Evolutionary conservation across 2,329 filamentous ascomycete species (phyloP).

Genomic region (Neopestalotiopsis clavispora): DNA sequence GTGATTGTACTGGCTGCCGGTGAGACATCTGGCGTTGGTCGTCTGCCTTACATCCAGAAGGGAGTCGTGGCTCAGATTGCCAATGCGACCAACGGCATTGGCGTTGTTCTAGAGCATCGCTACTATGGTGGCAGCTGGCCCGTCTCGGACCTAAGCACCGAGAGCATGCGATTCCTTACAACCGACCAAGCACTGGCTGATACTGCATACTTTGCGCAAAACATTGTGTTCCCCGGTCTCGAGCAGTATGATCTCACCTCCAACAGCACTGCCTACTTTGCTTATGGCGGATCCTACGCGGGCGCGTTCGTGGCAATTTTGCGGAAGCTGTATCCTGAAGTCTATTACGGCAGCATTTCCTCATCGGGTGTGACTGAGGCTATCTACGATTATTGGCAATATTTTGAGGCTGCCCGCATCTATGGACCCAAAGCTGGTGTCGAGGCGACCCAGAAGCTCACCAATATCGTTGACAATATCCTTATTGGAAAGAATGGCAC

Average conservation of each 20-base stretch:
- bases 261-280: constrained; percentile 70
- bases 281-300: constrained; percentile 85
- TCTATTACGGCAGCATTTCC: constrained; percentile 79
- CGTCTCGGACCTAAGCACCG: constrained; percentile 64
- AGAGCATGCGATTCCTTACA: constrained; percentile 80
- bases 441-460: constrained; percentile 62
- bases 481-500: constrained; percentile 45
- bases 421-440: constrained; percentile 66
- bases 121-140: constrained; percentile 85
- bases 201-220: constrained; percentile 77
- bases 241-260: constrained; percentile 71
- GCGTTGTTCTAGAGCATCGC: constrained; percentile 83
- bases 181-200: constrained; percentile 86
- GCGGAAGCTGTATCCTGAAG: constrained; percentile 76
- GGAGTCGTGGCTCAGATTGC: constrained; percentile 76
- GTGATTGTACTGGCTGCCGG: constrained; percentile 79
- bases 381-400: constrained; percentile 77
- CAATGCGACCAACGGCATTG: constrained; percentile 73
- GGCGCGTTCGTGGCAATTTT: constrained; percentile 80
- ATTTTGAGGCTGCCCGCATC: constrained; percentile 55
- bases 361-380: constrained; percentile 81
- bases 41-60: constrained; percentile 75
- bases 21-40: constrained; percentile 67
- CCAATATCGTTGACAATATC: constrained; percentile 56
- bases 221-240: constrained; percentile 73